Base-by-base conservation (phyloP, 805 yeast species). In the Saturnispora kantuleensis region DNA sequence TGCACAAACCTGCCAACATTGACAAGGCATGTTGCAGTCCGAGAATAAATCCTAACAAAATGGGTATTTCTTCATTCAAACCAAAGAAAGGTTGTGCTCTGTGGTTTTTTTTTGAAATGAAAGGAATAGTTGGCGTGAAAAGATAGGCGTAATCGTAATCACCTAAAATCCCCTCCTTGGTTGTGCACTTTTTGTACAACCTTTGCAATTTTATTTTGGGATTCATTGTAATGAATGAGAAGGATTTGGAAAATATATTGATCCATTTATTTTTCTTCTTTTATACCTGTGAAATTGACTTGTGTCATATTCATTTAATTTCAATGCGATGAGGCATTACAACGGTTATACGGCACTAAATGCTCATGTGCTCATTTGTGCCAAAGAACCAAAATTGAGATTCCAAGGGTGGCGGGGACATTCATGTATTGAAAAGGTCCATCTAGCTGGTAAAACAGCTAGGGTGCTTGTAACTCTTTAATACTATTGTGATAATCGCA, bases 11-110 rank as follows among this genome's bases (percentile, higher is more conserved):
- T 12, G 96, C 96, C 65, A 88, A 66, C 96, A 89, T 88, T 21
- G 96, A 79, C 51, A 88, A 62, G 1, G 95, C 67, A 59, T 88
- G 97, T 66, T 88, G 96, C 50, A 88, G 71, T 13, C 97, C 96
- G 31, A 89, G 71, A 10, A 88, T 46, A 46, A 83, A 60, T 1
- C 94, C 95, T 46, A 88, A 67, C 7, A 83, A 53, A n/a, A 87
- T 53, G 1, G 97, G 97, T 77, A 89, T 79, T 1, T 79, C 85
- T 37, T 80, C 76, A 58, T 87, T 69, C 41, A 88, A 64, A 4
- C 93, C 87, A 55, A 87, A 89, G 64, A 88, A 88, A 0, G 95
- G 95, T 55, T 82, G 87, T 44, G 73, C 74, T 21, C 67, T 21
- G 26, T 21, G 26, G 26, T 5, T 63, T 50, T 57, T 62, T 53